These are phyloP conservation scores for Aegilops tauschii DNA, from an alignment of 176 grass and related monocot species.

Conservation along the genomic window DNA sequence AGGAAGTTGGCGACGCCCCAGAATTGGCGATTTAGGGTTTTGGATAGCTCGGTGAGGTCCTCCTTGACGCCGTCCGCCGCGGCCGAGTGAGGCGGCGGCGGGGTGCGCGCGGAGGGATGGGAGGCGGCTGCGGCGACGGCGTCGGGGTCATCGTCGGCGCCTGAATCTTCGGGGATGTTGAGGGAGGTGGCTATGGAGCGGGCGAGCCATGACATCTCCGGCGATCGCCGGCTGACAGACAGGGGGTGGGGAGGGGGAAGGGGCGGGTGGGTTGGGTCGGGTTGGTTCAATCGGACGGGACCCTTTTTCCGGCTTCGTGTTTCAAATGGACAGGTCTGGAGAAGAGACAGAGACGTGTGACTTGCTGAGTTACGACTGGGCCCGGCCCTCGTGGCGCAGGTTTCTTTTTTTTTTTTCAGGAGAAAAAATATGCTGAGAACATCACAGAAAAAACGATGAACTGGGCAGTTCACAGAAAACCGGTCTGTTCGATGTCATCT, in stretches of 20 bases:
- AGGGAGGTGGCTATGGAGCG: slow-evolving; percentile 75
- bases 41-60: slow-evolving; percentile 79
- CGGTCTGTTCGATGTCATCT: no score
- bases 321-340: slow-evolving; percentile 35
- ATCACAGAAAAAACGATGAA: no score
- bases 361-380: slow-evolving; percentile 35
- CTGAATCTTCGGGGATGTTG: slow-evolving; percentile 43
- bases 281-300: slow-evolving; percentile 3
- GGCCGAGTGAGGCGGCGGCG: slow-evolving; percentile 27
- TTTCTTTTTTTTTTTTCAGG: no score
- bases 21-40: slow-evolving; percentile 76
- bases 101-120: slow-evolving; percentile 14
- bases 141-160: slow-evolving; percentile 45
- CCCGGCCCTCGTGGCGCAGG: background rate
- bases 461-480: no score
- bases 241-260: background rate
- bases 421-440: no score
- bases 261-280: slow-evolving; percentile 18
- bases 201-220: slow-evolving; percentile 84
- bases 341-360: slow-evolving; percentile 30
- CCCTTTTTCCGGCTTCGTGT: slow-evolving; percentile 36
- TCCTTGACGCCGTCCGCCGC: slow-evolving; percentile 75
- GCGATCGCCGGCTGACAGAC: slow-evolving; percentile 38
- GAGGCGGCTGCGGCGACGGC: background rate
- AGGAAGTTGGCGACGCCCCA: slow-evolving; percentile 90